Base-by-base conservation (phyloP, 2,329 filamentous ascomycete genomes). In the Domatiomyces globalis region DNA sequence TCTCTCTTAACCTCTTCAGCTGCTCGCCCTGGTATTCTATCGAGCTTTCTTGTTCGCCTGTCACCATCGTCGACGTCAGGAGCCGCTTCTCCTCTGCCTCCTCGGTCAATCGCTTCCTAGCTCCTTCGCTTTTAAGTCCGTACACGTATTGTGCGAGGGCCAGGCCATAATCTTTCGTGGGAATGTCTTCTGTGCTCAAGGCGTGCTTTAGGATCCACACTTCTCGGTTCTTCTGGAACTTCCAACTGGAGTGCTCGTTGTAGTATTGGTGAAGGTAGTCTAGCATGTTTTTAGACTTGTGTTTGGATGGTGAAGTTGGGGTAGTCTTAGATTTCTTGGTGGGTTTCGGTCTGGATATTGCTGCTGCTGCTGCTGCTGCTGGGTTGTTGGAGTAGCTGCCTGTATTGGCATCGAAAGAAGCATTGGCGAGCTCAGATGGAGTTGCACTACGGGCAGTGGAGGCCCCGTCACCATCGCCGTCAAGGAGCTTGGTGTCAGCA, bases 171-270 rank as follows among this genome's bases (percentile, higher is more conserved):
- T 76, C 71, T 15, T 81, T 70, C 1, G 84, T 83, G 0, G 88
- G 86, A 44, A 95, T 78, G 44, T 78, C 77, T 60, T 81, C 78
- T 57, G 80, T 70, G 59, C 85, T 81, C 64, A 94, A 86, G 45
- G 85, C 70, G 71, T 94, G 81, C 66, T 92, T 90, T 63, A 95
- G 78, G 10, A 95, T 73, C 60, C 86, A 80, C 50, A 83, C 86
- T 67, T 95, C 89, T 63, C 87, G 81, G 60, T 87, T 89, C 71
- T 95, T 95, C 72, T 94, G 94, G 73, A 95, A 96, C 67, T 95
- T 95, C 90, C 90, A 96, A 60, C 73, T 74, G 8, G 76, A 72
- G 52, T 81, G 81, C 54, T 81, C 76, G 51, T 76, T 76, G 67
- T 85, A 75, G 75, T 88, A 95, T 63, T 83, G 80, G 46, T 75